phyloP scores from a whole-genome alignment of 2,329 filamentous ascomycete species.

The Exophiala oligosperma region DNA sequence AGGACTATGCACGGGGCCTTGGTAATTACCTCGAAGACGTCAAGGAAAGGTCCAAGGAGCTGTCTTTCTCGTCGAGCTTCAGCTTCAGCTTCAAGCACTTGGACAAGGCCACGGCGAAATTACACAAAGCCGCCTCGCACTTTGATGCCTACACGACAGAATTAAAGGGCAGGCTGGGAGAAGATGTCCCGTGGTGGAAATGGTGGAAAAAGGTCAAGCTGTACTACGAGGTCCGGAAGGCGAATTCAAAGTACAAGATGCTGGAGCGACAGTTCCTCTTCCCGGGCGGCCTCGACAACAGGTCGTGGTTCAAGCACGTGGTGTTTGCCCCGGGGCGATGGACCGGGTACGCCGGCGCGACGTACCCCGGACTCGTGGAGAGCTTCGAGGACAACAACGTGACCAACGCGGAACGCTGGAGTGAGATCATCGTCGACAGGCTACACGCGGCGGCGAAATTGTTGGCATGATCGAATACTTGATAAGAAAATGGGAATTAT shows the following conservation, averaged over 20 bases:
- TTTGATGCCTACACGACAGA: constrained; percentile 55
- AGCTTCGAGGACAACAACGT: constrained; percentile 55
- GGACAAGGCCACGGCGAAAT: constrained; percentile 49
- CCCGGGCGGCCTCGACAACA: constrained; percentile 69
- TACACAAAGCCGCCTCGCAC: constrained; percentile 48
- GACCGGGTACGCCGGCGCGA: constrained; percentile 83
- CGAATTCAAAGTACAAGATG: constrained; percentile 80
- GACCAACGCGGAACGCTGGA: constrained; percentile 41
- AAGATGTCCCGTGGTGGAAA: constrained; percentile 73
- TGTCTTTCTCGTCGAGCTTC: constrained; percentile 15
- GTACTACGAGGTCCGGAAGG: constrained; percentile 61
- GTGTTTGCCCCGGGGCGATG: constrained; percentile 89
- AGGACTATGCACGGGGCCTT: constrained; percentile 63
- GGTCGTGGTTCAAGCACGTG: constrained; percentile 91
- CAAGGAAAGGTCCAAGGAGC: constrained; percentile 25
- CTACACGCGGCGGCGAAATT: constrained; percentile 28
- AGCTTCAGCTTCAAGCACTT: constrained; percentile 36
- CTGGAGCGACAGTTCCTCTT: constrained; percentile 81
- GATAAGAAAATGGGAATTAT: background rate
- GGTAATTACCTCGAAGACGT: constrained; percentile 41
- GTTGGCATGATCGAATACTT: constrained; percentile 17
- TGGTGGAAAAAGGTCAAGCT: constrained; percentile 68
- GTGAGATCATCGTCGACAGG: constrained; percentile 30
- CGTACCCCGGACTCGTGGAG: constrained; percentile 65
- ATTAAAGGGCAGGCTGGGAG: constrained; percentile 48